phyloP scores from a whole-genome alignment of 176 grass and related monocot genomes.

The Guadua angustifolia region DNA sequence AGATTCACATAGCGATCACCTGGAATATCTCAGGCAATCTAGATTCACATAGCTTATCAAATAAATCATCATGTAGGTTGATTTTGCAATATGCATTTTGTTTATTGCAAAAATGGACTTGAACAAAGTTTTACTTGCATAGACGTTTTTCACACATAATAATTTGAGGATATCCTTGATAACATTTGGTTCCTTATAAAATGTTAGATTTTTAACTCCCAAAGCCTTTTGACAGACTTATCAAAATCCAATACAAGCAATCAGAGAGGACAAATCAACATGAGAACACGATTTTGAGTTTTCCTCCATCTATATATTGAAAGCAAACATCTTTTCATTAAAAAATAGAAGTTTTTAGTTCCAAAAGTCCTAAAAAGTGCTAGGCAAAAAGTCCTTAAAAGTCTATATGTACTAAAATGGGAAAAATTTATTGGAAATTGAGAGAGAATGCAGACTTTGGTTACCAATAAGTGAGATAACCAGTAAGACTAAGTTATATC shows the following conservation, averaged over 20 bases:
- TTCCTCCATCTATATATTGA: background rate
- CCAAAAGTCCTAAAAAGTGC: background rate
- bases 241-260: background rate
- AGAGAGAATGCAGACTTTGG: background rate
- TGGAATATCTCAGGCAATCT: background rate
- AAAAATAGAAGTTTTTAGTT: background rate
- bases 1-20: background rate
- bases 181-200: conserved; percentile 26
- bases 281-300: background rate
- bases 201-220: conserved; percentile 1
- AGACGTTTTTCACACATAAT: background rate
- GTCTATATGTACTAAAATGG: background rate
- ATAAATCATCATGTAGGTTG: background rate
- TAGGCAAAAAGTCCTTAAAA: background rate
- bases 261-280: background rate
- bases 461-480: background rate
- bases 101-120: conserved; percentile 9
- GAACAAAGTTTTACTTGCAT: background rate
- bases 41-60: no score
- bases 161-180: conserved; percentile 8
- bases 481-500: background rate
- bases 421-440: background rate
- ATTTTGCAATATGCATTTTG: background rate
- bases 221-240: background rate
- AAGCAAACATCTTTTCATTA: background rate